Conservation (phyloP, 805 yeast species). For the Saccharomycopsis oosterbeekiorum region DNA sequence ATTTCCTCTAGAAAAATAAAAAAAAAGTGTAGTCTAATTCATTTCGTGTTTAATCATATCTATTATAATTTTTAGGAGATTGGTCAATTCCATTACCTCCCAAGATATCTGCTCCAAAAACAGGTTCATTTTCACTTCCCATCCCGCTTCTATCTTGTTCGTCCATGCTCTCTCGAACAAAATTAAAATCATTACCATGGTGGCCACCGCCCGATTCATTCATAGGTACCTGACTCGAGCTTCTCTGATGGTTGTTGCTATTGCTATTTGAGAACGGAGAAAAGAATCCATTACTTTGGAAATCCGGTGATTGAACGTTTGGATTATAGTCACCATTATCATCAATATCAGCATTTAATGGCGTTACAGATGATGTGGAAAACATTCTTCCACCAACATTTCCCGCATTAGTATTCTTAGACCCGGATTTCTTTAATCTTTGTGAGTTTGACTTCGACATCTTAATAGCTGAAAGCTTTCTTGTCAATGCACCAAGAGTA, state of each 20-base stretch:
- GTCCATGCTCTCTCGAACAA: neutral
- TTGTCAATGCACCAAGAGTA: slow-evolving; percentile 9
- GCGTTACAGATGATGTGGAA: neutral
- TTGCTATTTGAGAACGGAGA: neutral
- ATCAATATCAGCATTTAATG: neutral
- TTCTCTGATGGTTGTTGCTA: slow-evolving; percentile 2
- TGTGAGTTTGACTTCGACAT: slow-evolving; percentile 10
- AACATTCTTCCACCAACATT: neutral
- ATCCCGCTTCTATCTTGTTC: neutral
- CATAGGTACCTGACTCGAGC: slow-evolving; percentile 9
- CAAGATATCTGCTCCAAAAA: neutral
- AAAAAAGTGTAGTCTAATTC: neutral
- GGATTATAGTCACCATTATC: neutral
- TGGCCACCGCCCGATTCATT: neutral
- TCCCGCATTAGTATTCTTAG: neutral
- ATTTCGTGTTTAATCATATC: neutral
- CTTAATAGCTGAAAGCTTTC: slow-evolving; percentile 16
- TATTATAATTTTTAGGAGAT: neutral
- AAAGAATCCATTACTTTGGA: neutral
- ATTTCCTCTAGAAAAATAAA: neutral
- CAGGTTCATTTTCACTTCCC: neutral
- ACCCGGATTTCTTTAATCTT: neutral
- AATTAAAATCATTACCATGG: slow-evolving; percentile 3
- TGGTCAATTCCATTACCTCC: neutral
- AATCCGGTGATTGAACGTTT: neutral